A percentile compares a stretch with the other conserved stretches of the same genome.
These are phyloP conservation scores for Podospora appendiculata DNA, from an alignment of 495 filamentous ascomycete genomes.

Conservation along the genomic window DNA sequence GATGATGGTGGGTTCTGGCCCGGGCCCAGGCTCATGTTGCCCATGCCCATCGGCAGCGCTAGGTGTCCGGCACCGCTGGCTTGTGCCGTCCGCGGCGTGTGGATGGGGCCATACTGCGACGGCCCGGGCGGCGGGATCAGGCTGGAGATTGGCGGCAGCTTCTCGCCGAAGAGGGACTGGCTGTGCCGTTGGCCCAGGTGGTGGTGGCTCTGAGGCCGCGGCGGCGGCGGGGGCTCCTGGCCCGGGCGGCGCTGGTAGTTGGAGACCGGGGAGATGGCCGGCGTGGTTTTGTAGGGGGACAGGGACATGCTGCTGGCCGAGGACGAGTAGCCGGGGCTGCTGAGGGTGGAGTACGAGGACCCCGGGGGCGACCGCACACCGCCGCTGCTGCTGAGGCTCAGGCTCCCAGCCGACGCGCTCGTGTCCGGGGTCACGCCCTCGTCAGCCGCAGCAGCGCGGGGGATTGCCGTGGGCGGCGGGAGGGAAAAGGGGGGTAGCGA, in stretches of 20 bases:
- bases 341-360: constrained; percentile 6
- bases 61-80: not conserved
- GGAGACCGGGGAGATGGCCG: not conserved
- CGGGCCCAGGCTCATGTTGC: not conserved
- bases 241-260: not conserved
- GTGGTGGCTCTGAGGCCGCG: not conserved
- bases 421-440: too few species aligned
- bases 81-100: not conserved
- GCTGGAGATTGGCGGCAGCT: constrained; percentile 15
- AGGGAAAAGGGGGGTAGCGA: constrained; percentile 7
- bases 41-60: not conserved
- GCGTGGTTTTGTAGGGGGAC: too few species aligned
- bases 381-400: not conserved
- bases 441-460: not conserved
- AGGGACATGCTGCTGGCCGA: not conserved
- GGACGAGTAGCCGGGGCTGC: constrained; percentile 1
- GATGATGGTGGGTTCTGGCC: not conserved
- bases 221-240: too few species aligned
- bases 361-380: constrained; percentile 1
- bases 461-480: constrained; percentile 6
- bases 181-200: not conserved
- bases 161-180: constrained; percentile 2
- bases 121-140: constrained; percentile 1
- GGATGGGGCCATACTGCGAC: not conserved
- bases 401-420: not conserved